Base-by-base conservation (phyloP, 139 green algal species). In the Deuterostichococcus epilithicus region DNA sequence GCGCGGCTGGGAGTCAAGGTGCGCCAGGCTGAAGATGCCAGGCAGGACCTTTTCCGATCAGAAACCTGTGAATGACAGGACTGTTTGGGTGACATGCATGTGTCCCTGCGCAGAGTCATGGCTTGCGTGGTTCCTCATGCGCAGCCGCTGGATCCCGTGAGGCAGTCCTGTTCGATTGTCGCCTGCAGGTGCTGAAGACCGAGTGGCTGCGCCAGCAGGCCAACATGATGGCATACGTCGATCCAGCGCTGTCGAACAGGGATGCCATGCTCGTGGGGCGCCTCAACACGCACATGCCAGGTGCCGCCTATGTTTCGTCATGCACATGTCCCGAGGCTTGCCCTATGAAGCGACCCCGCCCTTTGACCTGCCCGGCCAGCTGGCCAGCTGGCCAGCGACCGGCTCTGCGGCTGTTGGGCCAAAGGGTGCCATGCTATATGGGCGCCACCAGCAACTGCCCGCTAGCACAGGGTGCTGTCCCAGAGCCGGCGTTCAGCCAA, bases 141-240 rank as follows among this genome's bases (percentile, higher is more conserved):
- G 13, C 10, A 8, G 10, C 8, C 42, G 8, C 42, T 52, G 42
- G 42, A 8, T 52, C 10, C 42, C 42, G 42, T 13, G 8, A 52
- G 42, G 42, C 42, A 52, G 42, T 52, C 13, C 13, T 69, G 45
- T 34, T 69, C 2, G 13, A 47, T 30, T 22, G 39, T 23, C 35
- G 30, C 30, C 69, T 74, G 5, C 25, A 73, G 63, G 30, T 69
- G 28, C 63, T 69, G 63, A 37, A 13, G 6, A 37, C 63, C 5
- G 63, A 38, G 60, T 77, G 81, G 66, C 87, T 98, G 79, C 82
- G 94, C 10, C 44, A 86, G 74, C 73, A 63, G 36, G 85, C 92
- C 65, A 96, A 93, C 89, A 79, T 90, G 73, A 92, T 96, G 88
- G 88, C 91, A 0, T 98, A 97, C 82, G 86, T 85, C 65, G 78